A percentile compares a stretch with the other conserved stretches of the same genome.
These are phyloP conservation scores for Fusarium euwallaceae DNA, from an alignment of 2,329 filamentous ascomycete genomes.

Conservation along the genomic window DNA sequence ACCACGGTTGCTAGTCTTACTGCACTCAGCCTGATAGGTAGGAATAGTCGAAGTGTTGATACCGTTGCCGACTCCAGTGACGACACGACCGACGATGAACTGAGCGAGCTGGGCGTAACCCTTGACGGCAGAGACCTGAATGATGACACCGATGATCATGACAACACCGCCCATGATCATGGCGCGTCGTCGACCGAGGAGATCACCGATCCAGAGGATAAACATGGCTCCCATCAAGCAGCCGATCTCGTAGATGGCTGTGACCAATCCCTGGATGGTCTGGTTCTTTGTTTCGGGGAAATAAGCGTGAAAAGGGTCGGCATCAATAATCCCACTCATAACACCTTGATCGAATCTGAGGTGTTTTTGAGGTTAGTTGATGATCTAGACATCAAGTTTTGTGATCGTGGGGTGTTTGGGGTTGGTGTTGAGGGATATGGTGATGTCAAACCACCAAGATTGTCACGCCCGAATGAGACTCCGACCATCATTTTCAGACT, in stretches of 20 bases:
- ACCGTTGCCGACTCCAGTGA: conserved; percentile 67
- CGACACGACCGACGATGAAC: conserved; percentile 63
- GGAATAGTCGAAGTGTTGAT: conserved; percentile 64
- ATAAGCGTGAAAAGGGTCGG: conserved; percentile 62
- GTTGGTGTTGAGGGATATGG: neutral
- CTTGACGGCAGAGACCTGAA: conserved; percentile 64
- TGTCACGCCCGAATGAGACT: neutral
- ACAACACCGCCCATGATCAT: conserved; percentile 69
- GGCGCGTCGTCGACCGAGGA: conserved; percentile 64
- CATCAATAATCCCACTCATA: conserved; percentile 67
- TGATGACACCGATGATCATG: conserved; percentile 71
- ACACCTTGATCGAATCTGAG: conserved; percentile 49
- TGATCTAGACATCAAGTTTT: too few relatives aligned
- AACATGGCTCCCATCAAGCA: conserved; percentile 65
- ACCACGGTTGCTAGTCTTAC: conserved; percentile 64
- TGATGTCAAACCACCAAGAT: neutral
- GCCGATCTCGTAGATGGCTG: conserved; percentile 65
- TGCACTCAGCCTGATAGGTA: conserved; percentile 69
- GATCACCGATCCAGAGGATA: conserved; percentile 66
- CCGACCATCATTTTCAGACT: neutral
- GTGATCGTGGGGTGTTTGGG: neutral
- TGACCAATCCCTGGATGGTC: conserved; percentile 62
- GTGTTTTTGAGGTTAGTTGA: too few relatives aligned
- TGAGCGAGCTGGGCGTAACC: conserved; percentile 58
- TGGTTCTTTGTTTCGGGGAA: conserved; percentile 61